Percentiles rank a stretch among this genome's conserved stretches.
These are phyloP conservation scores for Fusarium dlaminii DNA, from an alignment of 2,329 filamentous ascomycete genomes.

Conservation along the genomic window DNA sequence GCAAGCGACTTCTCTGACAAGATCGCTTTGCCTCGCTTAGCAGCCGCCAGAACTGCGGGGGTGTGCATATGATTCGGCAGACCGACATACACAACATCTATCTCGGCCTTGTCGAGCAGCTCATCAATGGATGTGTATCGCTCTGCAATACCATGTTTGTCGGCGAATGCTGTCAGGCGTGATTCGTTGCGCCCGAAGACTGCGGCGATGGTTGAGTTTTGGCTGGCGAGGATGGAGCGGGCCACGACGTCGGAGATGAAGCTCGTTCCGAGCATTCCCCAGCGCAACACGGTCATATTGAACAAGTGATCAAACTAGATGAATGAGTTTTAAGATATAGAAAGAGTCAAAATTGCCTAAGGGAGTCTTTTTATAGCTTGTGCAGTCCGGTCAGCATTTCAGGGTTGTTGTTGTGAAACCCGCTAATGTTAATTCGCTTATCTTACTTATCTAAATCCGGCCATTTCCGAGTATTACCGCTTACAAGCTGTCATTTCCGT, in stretches of 20 bases:
- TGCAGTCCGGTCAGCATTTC: background rate
- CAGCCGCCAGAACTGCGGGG: constrained; percentile 7
- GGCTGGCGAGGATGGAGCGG: constrained; percentile 4
- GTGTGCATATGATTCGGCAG: constrained; percentile 22
- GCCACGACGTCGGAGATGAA: constrained; percentile 19
- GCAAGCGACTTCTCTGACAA: constrained; percentile 9
- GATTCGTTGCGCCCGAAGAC: constrained; percentile 8
- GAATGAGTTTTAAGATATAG: accelerated
- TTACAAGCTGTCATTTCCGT: background rate
- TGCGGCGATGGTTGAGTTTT: constrained; percentile 1
- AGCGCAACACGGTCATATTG: background rate
- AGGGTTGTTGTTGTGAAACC: no score
- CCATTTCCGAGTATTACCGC: background rate
- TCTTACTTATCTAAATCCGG: background rate
- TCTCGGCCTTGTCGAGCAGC: background rate
- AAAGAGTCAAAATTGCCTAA: accelerated
- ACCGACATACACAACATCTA: constrained; percentile 13
- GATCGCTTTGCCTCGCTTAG: constrained; percentile 16
- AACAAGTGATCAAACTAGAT: accelerated
- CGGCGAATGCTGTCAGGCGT: background rate
- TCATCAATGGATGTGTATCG: constrained; percentile 5
- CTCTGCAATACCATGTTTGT: constrained; percentile 2
- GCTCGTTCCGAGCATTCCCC: constrained; percentile 20
- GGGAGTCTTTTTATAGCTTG: background rate
- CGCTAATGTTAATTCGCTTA: background rate